phyloP scores from a whole-genome alignment of 768 basidiomycete species.

The Pleurotus pulmonarius region DNA sequence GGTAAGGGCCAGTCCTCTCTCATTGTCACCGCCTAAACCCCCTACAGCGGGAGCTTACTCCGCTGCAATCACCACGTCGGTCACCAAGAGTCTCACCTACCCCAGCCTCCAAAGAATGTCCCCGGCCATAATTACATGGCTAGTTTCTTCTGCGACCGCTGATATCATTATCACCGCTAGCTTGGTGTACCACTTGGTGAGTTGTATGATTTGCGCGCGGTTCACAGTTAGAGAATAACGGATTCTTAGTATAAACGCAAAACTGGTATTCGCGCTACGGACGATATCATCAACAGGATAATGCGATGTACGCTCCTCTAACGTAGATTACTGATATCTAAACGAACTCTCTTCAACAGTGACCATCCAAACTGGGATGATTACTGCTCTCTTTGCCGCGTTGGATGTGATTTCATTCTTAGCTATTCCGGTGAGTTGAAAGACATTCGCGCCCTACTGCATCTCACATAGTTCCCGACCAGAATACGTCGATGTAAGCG shows the following conservation, averaged over 20 bases:
- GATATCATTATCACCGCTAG: conserved; percentile 8
- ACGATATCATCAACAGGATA: conserved; percentile 7
- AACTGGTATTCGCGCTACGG: conserved; percentile 1
- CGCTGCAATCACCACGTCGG: neutral
- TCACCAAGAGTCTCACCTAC: neutral
- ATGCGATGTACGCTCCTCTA: neutral
- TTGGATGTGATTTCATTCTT: conserved; percentile 5
- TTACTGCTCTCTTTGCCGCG: conserved; percentile 1
- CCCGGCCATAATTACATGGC: conserved; percentile 6
- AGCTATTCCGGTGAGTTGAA: neutral
- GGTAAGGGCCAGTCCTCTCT: neutral
- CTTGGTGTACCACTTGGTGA: conserved; percentile 7
- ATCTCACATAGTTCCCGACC: neutral
- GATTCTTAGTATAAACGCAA: neutral
- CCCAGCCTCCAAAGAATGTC: neutral
- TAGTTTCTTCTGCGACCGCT: conserved; percentile 4
- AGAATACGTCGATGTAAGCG: conserved; percentile 3
- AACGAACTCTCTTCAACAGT: neutral
- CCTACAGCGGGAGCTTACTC: neutral
- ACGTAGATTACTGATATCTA: neutral
- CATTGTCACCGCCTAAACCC: neutral
- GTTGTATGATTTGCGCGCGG: neutral
- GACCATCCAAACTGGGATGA: conserved; percentile 9
- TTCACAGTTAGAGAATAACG: too few relatives aligned
- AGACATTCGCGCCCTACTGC: neutral